Conservation (phyloP, 2,329 filamentous ascomycete genomes). For the Ascosphaera pollenicola region DNA sequence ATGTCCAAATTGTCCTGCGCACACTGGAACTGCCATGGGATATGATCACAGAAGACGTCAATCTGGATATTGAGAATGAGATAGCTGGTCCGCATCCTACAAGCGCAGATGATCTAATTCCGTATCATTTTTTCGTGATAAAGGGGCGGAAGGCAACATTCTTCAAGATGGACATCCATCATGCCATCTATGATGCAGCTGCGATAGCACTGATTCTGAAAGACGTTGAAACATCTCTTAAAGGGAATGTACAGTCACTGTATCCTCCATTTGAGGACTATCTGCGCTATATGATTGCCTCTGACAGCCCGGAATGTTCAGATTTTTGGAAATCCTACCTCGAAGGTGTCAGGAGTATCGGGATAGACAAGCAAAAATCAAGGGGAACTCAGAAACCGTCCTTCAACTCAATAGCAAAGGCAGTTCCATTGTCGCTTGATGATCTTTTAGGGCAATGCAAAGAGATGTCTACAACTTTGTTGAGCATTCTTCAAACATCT, state of each 20-base stretch:
- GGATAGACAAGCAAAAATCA: not conserved
- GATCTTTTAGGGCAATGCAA: conserved; percentile 28
- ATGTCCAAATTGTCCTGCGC: conserved; percentile 48
- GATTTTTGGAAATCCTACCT: conserved; percentile 45
- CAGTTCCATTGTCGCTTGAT: conserved; percentile 8
- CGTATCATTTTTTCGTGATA: not conserved
- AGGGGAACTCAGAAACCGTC: not conserved
- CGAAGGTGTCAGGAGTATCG: conserved; percentile 2
- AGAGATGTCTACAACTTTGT: conserved; percentile 35
- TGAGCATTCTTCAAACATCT: conserved; percentile 47
- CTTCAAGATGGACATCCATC: conserved; percentile 39
- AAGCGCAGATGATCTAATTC: not conserved
- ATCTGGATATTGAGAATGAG: not conserved
- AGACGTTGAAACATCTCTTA: conserved; percentile 43
- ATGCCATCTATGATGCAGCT: conserved; percentile 70
- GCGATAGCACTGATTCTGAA: conserved; percentile 47
- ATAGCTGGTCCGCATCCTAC: not conserved
- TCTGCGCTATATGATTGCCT: conserved; percentile 1
- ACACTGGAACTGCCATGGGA: conserved; percentile 23
- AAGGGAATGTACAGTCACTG: conserved; percentile 23
- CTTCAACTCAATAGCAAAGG: not conserved
- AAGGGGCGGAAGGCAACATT: conserved; percentile 2
- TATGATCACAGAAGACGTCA: conserved; percentile 17
- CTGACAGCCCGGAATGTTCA: not conserved
- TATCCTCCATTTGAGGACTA: conserved; percentile 40